Evolutionary conservation across 2,329 filamentous ascomycete species (phyloP).

Genomic region (Lasiodiplodia hormozganensis): DNA sequence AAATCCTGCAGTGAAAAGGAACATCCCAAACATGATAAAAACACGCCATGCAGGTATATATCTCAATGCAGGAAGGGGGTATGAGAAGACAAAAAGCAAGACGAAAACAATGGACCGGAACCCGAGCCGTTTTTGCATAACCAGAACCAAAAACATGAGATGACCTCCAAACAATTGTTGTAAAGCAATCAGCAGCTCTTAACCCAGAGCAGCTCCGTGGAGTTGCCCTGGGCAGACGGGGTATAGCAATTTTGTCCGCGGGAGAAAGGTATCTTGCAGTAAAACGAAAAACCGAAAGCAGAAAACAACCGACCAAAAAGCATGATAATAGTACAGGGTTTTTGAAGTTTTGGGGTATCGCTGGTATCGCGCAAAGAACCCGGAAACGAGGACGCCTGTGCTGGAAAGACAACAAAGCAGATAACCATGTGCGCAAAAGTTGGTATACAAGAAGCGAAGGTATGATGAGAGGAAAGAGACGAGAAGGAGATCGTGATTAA

Average conservation of each 20-base stretch:
- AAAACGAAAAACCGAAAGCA: conserved; percentile 1
- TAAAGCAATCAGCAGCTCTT: conserved; percentile 25
- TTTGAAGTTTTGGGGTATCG: conserved; percentile 27
- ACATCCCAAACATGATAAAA: conserved; percentile 19
- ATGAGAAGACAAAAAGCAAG: conserved; percentile 22
- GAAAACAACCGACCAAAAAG: conserved; percentile 3
- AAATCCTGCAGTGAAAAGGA: conserved; percentile 15
- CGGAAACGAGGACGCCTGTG: conserved; percentile 22
- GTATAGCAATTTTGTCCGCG: conserved; percentile 43
- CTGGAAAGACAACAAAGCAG: conserved; percentile 9
- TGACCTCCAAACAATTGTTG: conserved; percentile 28
- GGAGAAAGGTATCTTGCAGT: conserved; percentile 23
- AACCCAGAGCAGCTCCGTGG: not conserved
- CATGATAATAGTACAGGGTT: conserved; percentile 23
- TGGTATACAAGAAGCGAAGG: conserved; percentile 25
- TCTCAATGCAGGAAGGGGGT: conserved; percentile 24
- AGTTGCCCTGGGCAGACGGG: conserved; percentile 16
- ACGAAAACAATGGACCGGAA: conserved; percentile 17
- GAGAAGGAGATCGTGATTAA: conserved; percentile 22
- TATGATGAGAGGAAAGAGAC: not conserved
- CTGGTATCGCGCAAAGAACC: conserved; percentile 25
- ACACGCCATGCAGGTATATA: conserved; percentile 12
- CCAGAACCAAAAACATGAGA: conserved; percentile 23
- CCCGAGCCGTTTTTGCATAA: conserved; percentile 24
- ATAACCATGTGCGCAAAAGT: conserved; percentile 8